Evolutionary conservation across 768 basidiomycete species (phyloP).

Genomic region (Hypholoma sublateritium): DNA sequence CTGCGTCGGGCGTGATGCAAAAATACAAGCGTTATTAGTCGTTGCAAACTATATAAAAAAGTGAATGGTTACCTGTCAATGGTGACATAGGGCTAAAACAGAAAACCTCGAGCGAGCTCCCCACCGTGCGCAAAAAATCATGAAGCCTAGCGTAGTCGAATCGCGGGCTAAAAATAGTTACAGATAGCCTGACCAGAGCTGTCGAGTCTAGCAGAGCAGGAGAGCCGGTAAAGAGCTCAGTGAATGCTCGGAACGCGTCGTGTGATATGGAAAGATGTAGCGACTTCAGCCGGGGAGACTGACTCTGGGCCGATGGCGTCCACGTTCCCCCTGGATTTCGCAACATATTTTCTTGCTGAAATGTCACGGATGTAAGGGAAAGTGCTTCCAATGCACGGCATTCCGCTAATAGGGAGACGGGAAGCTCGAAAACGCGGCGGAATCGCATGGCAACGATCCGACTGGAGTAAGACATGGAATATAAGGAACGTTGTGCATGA

Average conservation of each 20-base stretch:
- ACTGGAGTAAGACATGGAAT: not conserved
- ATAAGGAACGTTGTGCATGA: not conserved
- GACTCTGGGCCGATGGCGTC: not conserved
- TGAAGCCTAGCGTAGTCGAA: not conserved
- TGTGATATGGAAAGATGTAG: not conserved
- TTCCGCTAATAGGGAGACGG: not conserved
- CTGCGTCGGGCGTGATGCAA: not conserved
- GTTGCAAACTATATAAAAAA: not conserved
- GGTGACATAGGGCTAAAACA: conserved; percentile 1
- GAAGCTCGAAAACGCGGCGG: conserved; percentile 5
- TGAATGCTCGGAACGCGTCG: not conserved
- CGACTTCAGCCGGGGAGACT: not conserved
- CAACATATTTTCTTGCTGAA: not conserved
- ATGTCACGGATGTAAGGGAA: conserved; percentile 1
- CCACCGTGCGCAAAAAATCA: not conserved
- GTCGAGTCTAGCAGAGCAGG: not conserved
- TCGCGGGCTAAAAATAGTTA: conserved; percentile 5
- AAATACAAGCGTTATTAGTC: not conserved
- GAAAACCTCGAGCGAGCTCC: not conserved
- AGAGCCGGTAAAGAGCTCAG: not conserved
- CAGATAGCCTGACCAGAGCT: not conserved
- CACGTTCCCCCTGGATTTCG: not conserved
- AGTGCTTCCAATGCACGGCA: not conserved
- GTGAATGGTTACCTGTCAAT: not conserved
- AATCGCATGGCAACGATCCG: not conserved